phyloP scores from a whole-genome alignment of 805 yeast genomes.

The Candida broadrunensis region DNA sequence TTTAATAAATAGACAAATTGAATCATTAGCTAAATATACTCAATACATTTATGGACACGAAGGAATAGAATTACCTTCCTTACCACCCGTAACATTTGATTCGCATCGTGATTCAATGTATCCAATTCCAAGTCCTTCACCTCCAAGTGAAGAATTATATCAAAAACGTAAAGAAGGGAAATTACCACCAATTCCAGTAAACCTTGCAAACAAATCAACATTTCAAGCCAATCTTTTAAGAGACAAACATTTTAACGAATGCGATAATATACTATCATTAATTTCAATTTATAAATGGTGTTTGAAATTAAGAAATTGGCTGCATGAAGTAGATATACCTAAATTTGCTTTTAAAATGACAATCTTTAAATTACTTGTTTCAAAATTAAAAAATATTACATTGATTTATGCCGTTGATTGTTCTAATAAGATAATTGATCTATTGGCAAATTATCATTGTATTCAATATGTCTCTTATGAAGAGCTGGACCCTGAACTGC shows the following conservation, averaged over 20 bases:
- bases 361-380: conserved; percentile 49
- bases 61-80: background rate
- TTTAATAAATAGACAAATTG: background rate
- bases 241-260: conserved; percentile 47
- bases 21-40: background rate
- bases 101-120: background rate
- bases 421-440: background rate
- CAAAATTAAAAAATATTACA: background rate
- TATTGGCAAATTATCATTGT: background rate
- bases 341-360: conserved; percentile 52
- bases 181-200: conserved; percentile 45
- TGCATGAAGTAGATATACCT: conserved; percentile 48
- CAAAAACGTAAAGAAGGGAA: conserved; percentile 21
- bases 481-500: background rate
- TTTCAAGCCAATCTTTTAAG: conserved; percentile 11
- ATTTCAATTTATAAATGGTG: conserved; percentile 56
- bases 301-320: conserved; percentile 49
- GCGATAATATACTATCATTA: conserved; percentile 45
- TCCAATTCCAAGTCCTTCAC: background rate
- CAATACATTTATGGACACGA: background rate
- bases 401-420: background rate
- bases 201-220: conserved; percentile 5
- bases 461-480: background rate
- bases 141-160: background rate
- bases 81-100: background rate